These are phyloP conservation scores for Nicotiana tabacum DNA, from an alignment of 257 asterid species.

Conservation along the genomic window DNA sequence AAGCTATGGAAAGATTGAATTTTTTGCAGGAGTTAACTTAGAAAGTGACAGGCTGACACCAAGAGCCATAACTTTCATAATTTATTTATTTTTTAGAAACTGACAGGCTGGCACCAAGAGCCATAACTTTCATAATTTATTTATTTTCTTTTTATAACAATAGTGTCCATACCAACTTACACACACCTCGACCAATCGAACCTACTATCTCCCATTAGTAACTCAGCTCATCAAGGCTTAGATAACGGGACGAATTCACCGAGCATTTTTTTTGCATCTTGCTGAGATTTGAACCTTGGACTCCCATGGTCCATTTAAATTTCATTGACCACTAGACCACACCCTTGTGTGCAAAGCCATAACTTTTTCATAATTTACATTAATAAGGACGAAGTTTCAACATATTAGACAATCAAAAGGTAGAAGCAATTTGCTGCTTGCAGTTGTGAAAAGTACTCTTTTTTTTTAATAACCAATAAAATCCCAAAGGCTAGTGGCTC, in stretches of 20 bases:
- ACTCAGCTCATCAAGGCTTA: background rate
- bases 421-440: background rate
- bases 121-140: background rate
- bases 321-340: background rate
- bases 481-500: too few relatives aligned
- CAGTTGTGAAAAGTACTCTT: background rate
- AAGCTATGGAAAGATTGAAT: slow-evolving; percentile 1
- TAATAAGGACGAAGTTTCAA: background rate
- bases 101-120: background rate
- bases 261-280: background rate
- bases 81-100: background rate
- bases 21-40: background rate
- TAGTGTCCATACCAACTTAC: background rate
- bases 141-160: background rate
- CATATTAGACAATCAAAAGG: background rate
- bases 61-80: background rate
- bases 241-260: background rate
- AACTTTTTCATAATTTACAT: background rate
- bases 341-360: background rate
- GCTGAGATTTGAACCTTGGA: background rate
- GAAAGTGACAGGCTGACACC: background rate
- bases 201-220: background rate
- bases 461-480: background rate
- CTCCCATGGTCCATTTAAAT: background rate
- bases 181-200: background rate